Base-by-base conservation (phyloP, 139 green algal genomes). In the Picochlorum sp. region DNA sequence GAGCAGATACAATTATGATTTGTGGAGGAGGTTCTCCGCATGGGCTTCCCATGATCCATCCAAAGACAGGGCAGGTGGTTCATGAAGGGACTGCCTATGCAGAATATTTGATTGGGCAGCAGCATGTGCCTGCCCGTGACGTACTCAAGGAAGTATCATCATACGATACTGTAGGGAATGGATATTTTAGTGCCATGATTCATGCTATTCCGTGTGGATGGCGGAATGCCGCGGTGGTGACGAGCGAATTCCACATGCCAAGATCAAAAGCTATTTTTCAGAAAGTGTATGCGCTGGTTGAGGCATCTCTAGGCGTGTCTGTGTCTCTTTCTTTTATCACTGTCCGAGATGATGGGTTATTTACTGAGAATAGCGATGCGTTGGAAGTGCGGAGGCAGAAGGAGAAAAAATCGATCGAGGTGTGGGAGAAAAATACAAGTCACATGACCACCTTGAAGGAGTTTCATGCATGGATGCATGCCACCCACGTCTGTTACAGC, bases 91-190 rank as follows among this genome's bases (percentile, higher is more conserved):
- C 84, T 5, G 69, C 74, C 4, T 88, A 83, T 61, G 79, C 85
- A 3, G 38, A 69, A 6, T 86, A 88, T 67, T 75, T 94, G 4
- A 77, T 90, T 23, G 28, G 44, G 24, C 6, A 70, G 26, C 68
- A 73, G 21, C 67, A 66, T n/a, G 51, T 87, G 3, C 57, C 69
- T 11, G 32, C 65, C 1, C 18, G 18, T 3, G 18, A 52, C 3
- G 45, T 91, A 4, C 65, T 92, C 11, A 89, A 92, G 50, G 87
- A 95, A 50, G 61, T 66, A 3, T 79, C 84, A 9, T 86, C 72
- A 21, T 91, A 88, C 69, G 87, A 95, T 77, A 95, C 87, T 4
- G 81, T 91, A 2, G 84, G 86, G 51, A 96, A 96, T 70, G 88
- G 73, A 30, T 95, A 86, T 66, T 95, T 95, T 62, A 68, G 65